Evolutionary conservation across 352 stramenopile species (phyloP).

Genomic region (Poterioochromonas sp.): DNA sequence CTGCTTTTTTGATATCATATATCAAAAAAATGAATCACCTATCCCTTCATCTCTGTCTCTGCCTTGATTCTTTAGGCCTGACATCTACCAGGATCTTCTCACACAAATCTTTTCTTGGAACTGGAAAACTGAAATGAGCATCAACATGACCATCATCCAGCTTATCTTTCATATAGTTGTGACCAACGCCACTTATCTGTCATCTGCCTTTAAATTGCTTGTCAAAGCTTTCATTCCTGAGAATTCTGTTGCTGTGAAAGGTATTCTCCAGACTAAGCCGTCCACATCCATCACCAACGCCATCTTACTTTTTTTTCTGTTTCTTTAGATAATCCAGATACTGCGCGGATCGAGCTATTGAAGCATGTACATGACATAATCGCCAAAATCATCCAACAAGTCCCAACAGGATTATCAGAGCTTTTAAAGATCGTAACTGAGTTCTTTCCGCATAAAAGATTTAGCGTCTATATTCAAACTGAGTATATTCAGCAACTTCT

Average conservation of each 20-base stretch:
- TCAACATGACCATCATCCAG: background rate
- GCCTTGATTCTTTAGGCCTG: background rate
- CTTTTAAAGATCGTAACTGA: background rate
- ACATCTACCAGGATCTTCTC: background rate
- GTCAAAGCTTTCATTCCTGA: background rate
- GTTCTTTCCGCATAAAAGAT: slow-evolving; percentile 20
- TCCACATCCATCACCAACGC: background rate
- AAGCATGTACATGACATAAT: background rate
- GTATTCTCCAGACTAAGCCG: background rate
- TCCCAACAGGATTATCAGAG: background rate
- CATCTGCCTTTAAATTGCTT: background rate
- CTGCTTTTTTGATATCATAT: background rate
- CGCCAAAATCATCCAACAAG: background rate
- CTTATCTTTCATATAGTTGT: background rate
- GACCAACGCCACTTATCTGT: background rate
- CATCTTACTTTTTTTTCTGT: background rate
- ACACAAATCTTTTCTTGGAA: background rate
- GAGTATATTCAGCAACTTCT: slow-evolving; percentile 16
- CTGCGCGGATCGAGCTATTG: background rate
- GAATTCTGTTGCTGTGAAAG: background rate
- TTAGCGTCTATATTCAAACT: background rate
- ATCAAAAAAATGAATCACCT: background rate
- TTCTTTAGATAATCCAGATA: background rate
- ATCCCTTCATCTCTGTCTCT: background rate
- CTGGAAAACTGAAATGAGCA: background rate